Evolutionary conservation across 371 early-diverging fungal genomes (phyloP).

Genomic region (Mucor irregularis): DNA sequence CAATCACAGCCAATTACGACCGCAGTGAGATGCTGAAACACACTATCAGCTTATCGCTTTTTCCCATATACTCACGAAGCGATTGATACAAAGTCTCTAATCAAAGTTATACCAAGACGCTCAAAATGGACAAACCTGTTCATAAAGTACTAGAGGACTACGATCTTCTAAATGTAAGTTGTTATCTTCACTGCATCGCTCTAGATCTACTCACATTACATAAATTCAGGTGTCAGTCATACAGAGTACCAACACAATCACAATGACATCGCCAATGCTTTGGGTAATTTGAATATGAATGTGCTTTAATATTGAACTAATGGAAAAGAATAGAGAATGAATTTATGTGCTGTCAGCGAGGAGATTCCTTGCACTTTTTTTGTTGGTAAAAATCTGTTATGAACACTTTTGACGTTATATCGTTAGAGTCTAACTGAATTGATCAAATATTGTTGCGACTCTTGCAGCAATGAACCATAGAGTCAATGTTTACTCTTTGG

Average conservation of each 20-base stretch:
- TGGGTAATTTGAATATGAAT: slow-evolving; percentile 18
- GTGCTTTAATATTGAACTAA: too few relatives aligned
- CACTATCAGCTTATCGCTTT: too few relatives aligned
- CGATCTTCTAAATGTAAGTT: slow-evolving; percentile 19
- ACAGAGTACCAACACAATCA: slow-evolving; percentile 13
- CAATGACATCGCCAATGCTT: slow-evolving; percentile 12
- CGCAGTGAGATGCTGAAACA: too few relatives aligned
- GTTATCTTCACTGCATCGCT: too few relatives aligned
- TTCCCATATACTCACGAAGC: too few relatives aligned
- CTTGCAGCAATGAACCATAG: slow-evolving; percentile 34
- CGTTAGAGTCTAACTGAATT: not conserved
- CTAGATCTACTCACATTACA: not conserved
- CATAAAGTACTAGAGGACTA: slow-evolving; percentile 24
- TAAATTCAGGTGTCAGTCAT: slow-evolving; percentile 17
- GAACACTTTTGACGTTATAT: not conserved
- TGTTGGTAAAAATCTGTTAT: slow-evolving; percentile 26
- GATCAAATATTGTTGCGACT: too few relatives aligned
- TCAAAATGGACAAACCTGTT: slow-evolving; percentile 22
- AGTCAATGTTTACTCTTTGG: slow-evolving; percentile 26
- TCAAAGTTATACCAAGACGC: too few relatives aligned
- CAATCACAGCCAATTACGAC: too few relatives aligned
- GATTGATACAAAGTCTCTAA: too few relatives aligned
- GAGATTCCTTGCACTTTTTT: slow-evolving; percentile 39
- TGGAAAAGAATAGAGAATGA: slow-evolving; percentile 37
- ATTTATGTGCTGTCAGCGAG: slow-evolving; percentile 43